Percentiles rank a stretch among this genome's conserved stretches.
These are phyloP conservation scores for Helotiales sp. DNA, from an alignment of 2,329 filamentous ascomycete species.

Conservation along the genomic window DNA sequence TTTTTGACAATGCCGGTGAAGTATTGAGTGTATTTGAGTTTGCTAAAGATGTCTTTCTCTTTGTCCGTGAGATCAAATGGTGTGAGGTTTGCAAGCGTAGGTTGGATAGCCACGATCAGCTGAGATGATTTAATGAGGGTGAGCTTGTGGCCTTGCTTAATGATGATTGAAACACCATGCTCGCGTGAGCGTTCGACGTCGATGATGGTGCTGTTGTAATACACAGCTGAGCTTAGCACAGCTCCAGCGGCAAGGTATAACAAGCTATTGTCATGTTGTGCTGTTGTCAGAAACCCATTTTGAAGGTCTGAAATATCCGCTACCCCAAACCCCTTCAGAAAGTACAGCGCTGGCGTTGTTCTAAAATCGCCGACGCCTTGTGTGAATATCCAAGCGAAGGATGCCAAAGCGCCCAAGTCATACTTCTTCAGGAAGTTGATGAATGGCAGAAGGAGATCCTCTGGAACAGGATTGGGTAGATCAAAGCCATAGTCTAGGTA, in stretches of 20 bases:
- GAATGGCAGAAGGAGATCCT: slow-evolving; percentile 1
- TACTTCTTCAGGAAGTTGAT: slow-evolving; percentile 4
- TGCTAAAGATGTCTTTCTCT: background rate
- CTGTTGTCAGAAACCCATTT: slow-evolving; percentile 1
- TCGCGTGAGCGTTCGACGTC: background rate
- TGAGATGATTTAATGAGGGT: slow-evolving; percentile 3
- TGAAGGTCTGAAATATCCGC: background rate
- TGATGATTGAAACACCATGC: background rate
- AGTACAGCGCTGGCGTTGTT: background rate
- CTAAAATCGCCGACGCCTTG: slow-evolving; percentile 3
- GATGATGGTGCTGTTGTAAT: slow-evolving; percentile 2
- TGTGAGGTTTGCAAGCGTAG: slow-evolving; percentile 1
- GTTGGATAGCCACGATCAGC: slow-evolving; percentile 6
- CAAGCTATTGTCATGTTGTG: slow-evolving; percentile 1
- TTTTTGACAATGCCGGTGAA: background rate
- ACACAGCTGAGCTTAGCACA: slow-evolving; percentile 1
- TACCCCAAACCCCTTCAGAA: background rate
- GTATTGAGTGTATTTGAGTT: background rate
- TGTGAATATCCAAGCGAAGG: background rate
- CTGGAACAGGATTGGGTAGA: slow-evolving; percentile 1
- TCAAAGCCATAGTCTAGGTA: slow-evolving; percentile 4
- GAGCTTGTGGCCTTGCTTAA: background rate
- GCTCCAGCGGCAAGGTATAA: background rate
- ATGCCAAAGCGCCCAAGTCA: background rate
- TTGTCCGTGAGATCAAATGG: background rate